phyloP scores from a whole-genome alignment of 495 filamentous ascomycete genomes.

The Penicillium cataractarum region DNA sequence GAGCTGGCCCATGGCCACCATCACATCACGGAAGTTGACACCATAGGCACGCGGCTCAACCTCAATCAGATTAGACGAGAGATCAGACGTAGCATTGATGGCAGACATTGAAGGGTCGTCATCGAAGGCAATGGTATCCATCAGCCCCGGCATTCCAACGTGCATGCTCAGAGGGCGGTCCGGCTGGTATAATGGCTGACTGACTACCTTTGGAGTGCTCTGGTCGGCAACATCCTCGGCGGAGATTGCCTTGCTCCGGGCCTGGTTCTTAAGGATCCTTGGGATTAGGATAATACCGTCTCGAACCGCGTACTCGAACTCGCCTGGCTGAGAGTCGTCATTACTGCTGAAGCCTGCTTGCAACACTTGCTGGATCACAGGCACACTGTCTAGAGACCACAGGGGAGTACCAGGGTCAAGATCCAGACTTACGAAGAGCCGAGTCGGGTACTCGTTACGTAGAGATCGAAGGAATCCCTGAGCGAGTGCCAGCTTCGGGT shows the following conservation, averaged over 20 bases:
- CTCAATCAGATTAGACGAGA: constrained; percentile 17
- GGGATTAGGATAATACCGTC: background rate
- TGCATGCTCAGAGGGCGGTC: constrained; percentile 25
- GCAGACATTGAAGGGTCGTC: background rate
- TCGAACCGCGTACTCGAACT: background rate
- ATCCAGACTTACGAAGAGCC: background rate
- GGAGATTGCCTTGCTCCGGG: background rate
- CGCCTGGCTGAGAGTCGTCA: background rate
- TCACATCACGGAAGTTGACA: constrained; percentile 50
- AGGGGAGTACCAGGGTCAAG: background rate
- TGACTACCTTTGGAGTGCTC: background rate
- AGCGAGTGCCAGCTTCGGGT: background rate
- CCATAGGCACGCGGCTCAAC: constrained; percentile 35
- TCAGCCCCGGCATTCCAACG: constrained; percentile 27
- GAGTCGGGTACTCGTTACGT: background rate
- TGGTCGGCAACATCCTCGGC: background rate
- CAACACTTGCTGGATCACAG: background rate
- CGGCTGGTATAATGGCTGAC: constrained; percentile 1
- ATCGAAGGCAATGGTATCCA: constrained; percentile 22
- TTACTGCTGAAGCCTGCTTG: background rate
- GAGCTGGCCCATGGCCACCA: constrained; percentile 35
- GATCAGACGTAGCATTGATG: background rate
- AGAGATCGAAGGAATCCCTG: background rate
- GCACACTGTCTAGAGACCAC: background rate
- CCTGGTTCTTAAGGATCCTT: background rate